Base-by-base conservation (phyloP, 129 eudicot species). In the Artemisia argyi region DNA sequence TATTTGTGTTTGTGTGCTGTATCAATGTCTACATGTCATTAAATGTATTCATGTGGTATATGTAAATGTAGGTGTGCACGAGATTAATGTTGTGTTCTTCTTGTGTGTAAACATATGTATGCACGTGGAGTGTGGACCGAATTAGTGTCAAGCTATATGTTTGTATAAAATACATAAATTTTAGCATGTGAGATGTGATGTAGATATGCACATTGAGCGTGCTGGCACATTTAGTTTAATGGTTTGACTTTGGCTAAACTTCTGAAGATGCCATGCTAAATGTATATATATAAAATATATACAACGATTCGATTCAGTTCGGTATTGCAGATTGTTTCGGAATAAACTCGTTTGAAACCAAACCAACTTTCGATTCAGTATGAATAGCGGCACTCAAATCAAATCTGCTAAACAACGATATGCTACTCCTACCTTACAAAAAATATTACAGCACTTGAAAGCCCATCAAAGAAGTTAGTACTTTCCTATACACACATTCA, bases 401-500 rank as follows among this genome's bases (percentile, higher is more conserved):
- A 11, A 35, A 35, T 35, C 44, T 18, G 53, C 47, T 39, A 44
- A 46, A 58, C 78, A 61, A 20, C 51, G 52, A 32, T 26, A 20
- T 16, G 13, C 61, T n/a, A 62, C 48, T 61, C 67, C 15, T 61
- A 54, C 72, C 73, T 56, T 55, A 49, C 55, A 55, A 47, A 70
- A 58, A 66, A 53, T 68, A 66, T 68, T 52, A 79, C 59, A 74
- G 64, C 78, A 72, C 51, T 84, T 80, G 78, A 71, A 71, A 66
- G 30, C 74, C 63, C 71, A 18, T 53, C 57, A 61, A 61, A 28
- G 65, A 75, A 52, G 76, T 69, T 56, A 51, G 72, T 19, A 66
- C 39, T 61, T 50, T 12, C 6, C 65, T 86, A 80, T 86, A 65
- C 80, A 83, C 72, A 73, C 28, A 73, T 49, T 78, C 61, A 42